A percentile compares a stretch with the other conserved stretches of the same genome.
Conservation (phyloP, 1,284 basidiomycete species). For the Ganoderma multipileum region DNA sequence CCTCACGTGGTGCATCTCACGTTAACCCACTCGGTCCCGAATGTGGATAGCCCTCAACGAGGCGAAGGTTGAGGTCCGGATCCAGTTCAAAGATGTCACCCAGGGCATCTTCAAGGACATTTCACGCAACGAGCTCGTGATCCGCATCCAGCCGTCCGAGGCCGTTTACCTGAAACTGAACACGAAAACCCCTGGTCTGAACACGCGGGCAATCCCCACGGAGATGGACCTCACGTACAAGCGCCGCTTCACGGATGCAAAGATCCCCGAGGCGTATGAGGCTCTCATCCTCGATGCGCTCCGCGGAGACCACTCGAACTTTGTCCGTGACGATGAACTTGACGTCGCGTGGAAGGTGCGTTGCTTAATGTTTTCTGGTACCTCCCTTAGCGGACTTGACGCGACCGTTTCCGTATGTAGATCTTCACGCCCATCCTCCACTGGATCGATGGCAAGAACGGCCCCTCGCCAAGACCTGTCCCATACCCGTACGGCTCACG, state of each 20-base stretch:
- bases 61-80: constrained; percentile 95
- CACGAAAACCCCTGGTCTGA: constrained; percentile 89
- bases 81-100: constrained; percentile 97
- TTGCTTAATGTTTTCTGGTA: constrained; percentile 1
- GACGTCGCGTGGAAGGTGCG: constrained; percentile 94
- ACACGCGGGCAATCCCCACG: constrained; percentile 88
- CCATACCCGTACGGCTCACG: constrained; percentile 92
- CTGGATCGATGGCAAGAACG: constrained; percentile 86
- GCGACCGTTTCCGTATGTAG: constrained; percentile 48
- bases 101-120: constrained; percentile 96
- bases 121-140: constrained; percentile 92
- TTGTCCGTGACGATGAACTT: constrained; percentile 94
- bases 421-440: constrained; percentile 95
- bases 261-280: constrained; percentile 96
- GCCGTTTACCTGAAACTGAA: constrained; percentile 96
- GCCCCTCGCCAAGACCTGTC: constrained; percentile 71
- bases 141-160: constrained; percentile 94
- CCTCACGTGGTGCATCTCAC: constrained; percentile 10
- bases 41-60: constrained; percentile 82
- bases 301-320: constrained; percentile 90
- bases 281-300: constrained; percentile 90
- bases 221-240: constrained; percentile 99
- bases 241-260: constrained; percentile 85
- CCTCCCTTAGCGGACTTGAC: neutral
- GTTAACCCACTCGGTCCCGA: neutral